These are phyloP conservation scores for Botrytis fabae DNA, from an alignment of 2,329 filamentous ascomycete genomes.

Conservation along the genomic window DNA sequence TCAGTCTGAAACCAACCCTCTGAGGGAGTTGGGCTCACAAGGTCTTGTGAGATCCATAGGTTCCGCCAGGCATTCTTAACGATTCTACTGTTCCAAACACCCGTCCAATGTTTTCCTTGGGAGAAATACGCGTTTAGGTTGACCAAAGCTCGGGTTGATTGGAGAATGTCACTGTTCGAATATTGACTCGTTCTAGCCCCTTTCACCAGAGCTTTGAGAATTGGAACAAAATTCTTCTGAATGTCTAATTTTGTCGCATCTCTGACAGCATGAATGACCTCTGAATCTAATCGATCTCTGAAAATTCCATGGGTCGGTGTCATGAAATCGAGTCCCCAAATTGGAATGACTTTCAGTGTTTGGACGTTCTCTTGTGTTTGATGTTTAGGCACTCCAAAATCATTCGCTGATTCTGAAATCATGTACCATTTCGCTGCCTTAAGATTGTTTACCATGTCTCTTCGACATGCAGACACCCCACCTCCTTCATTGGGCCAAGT, in stretches of 20 bases:
- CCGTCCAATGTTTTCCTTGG: conserved; percentile 47
- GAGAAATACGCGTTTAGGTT: conserved; percentile 39
- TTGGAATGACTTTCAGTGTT: conserved; percentile 50
- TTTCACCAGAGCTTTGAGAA: conserved; percentile 51
- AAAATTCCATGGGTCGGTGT: conserved; percentile 52
- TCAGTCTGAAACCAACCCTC: conserved; percentile 50
- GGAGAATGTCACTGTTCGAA: conserved; percentile 49
- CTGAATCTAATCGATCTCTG: conserved; percentile 49
- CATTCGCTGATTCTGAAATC: conserved; percentile 53
- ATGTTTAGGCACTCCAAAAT: conserved; percentile 51
- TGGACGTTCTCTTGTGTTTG: conserved; percentile 53
- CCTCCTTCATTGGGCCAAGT: conserved; percentile 43
- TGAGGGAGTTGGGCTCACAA: conserved; percentile 45
- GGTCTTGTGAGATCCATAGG: conserved; percentile 48
- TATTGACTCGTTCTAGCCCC: conserved; percentile 50
- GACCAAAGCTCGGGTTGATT: conserved; percentile 35
- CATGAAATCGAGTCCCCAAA: conserved; percentile 53
- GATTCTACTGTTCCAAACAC: conserved; percentile 48
- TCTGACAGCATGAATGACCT: conserved; percentile 48
- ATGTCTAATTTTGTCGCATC: conserved; percentile 48
- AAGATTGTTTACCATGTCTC: conserved; percentile 52
- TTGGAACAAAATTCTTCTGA: conserved; percentile 54
- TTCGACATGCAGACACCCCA: conserved; percentile 52
- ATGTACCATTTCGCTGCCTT: conserved; percentile 52
- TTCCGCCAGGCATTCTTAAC: conserved; percentile 49